Evolutionary conservation across 768 basidiomycete species (phyloP).

Genomic region (Psilocybe tampanensis): DNA sequence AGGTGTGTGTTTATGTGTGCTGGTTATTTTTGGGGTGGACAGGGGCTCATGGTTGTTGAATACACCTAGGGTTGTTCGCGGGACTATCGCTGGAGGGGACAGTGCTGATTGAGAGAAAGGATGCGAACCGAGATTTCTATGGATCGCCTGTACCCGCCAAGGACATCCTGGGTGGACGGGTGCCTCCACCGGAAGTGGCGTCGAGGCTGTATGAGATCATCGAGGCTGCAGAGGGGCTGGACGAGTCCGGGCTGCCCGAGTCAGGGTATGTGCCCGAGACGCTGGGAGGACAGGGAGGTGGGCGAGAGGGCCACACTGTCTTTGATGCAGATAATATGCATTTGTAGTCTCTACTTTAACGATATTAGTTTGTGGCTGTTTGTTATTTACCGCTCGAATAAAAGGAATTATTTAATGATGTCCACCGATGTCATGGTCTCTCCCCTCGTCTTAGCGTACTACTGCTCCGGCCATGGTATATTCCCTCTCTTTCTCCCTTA

Average conservation of each 20-base stretch:
- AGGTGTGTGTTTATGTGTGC: slow-evolving; percentile 51
- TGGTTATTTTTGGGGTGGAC: not conserved
- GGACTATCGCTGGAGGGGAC: slow-evolving; percentile 96
- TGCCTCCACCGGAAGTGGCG: slow-evolving; percentile 97
- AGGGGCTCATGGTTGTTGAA: not conserved
- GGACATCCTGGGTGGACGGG: slow-evolving; percentile 91
- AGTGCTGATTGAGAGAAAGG: slow-evolving; percentile 91
- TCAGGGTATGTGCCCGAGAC: slow-evolving; percentile 77
- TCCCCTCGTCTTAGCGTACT: slow-evolving; percentile 55
- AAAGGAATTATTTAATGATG: too few species aligned
- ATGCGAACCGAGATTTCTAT: slow-evolving; percentile 96
- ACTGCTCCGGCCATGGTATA: slow-evolving; percentile 77
- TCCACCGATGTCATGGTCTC: not conserved
- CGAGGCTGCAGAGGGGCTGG: slow-evolving; percentile 92
- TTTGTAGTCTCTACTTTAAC: too few species aligned
- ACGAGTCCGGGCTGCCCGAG: slow-evolving; percentile 81
- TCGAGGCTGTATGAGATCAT: slow-evolving; percentile 93
- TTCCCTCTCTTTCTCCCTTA: slow-evolving; percentile 1
- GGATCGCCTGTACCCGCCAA: slow-evolving; percentile 86
- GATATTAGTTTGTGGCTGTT: not conserved
- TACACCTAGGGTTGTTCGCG: slow-evolving; percentile 83
- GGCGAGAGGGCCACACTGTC: slow-evolving; percentile 49
- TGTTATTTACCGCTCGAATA: not conserved
- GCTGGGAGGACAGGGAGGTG: slow-evolving; percentile 57
- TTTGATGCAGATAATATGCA: slow-evolving; percentile 68